These are phyloP conservation scores for Cyberlindnera xylosilytica DNA, from an alignment of 805 yeast species.

Conservation along the genomic window DNA sequence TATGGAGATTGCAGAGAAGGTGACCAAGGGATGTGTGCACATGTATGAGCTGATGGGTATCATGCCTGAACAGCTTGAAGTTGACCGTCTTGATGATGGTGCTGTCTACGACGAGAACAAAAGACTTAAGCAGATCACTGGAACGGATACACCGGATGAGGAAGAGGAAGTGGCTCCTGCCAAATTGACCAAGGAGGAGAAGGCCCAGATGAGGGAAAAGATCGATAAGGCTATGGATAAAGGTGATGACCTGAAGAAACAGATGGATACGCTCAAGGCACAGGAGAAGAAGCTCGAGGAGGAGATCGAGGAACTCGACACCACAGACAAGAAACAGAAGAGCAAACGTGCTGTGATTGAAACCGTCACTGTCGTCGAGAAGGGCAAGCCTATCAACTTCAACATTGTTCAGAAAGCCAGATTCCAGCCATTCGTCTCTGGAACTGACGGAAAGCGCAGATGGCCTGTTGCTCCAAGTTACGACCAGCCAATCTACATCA, in stretches of 20 bases:
- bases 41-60: slow-evolving; percentile 38
- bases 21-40: slow-evolving; percentile 49
- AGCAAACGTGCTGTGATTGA: background rate
- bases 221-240: background rate
- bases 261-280: background rate
- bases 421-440: slow-evolving; percentile 4
- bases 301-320: background rate
- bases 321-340: background rate
- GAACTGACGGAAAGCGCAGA: slow-evolving; percentile 8
- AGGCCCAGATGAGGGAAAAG: background rate
- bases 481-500: slow-evolving; percentile 31
- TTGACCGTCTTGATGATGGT: slow-evolving; percentile 24
- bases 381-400: slow-evolving; percentile 6
- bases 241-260: background rate
- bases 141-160: background rate
- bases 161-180: too few species aligned
- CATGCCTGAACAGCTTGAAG: slow-evolving; percentile 42
- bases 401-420: slow-evolving; percentile 1
- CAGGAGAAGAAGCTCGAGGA: background rate
- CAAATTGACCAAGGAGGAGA: slow-evolving; percentile 1
- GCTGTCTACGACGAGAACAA: slow-evolving; percentile 20
- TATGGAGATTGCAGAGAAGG: slow-evolving; percentile 36
- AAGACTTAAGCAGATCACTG: slow-evolving; percentile 6
- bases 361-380: background rate
- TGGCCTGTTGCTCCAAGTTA: slow-evolving; percentile 15